Base-by-base conservation (phyloP, 306 rosid genomes). In the Lathyrus aphaca region DNA sequence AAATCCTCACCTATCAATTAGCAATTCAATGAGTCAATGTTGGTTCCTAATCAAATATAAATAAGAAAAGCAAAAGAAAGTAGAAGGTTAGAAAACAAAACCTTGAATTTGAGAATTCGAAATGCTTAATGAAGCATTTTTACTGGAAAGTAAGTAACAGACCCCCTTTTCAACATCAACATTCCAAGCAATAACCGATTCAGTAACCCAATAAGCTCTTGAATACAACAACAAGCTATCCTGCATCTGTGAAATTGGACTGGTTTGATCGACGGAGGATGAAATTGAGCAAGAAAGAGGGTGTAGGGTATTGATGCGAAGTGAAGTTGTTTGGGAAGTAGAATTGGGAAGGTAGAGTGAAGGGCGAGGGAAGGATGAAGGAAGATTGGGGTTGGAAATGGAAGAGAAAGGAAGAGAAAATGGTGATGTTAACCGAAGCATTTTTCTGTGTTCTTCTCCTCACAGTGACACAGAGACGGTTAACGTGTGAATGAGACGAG, bases 111-210 rank as follows among this genome's bases (percentile, higher is more conserved):
- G 74, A 76, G 55, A 73, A 59, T 80, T 76, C n/a, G 83, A 59
- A 66, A 83, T 10, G 15, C 69, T 78, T 68, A 94, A 85, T 64
- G 86, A 60, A 62, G 96, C 96, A 27, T 70, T 39, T 64, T 78
- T 75, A 73, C 97, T 89, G 12, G 89, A 82, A 43, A 91, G 85
- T 15, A 94, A 77, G 81, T 64, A 86, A 66, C 83, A 88, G 40
- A 66, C 66, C 9, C 77, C 86, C 16, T 77, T 70, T 63, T 81
- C 83, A 80, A 74, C 72, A 73, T 89, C 92, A 30, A 82, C 83
- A 29, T 91, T 83, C 99, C 99, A 94, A 27, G 97, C 97, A 69
- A 94, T 86, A 43, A 84, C 74, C 15, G 79, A 86, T 65, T 84
- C 80, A 56, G 68, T 78, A 9, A 91, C 88, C 95, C 99, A 94